Evolutionary conservation across 1,284 basidiomycete genomes (phyloP).

Genomic region (Melampsora abietis-canadensis): DNA sequence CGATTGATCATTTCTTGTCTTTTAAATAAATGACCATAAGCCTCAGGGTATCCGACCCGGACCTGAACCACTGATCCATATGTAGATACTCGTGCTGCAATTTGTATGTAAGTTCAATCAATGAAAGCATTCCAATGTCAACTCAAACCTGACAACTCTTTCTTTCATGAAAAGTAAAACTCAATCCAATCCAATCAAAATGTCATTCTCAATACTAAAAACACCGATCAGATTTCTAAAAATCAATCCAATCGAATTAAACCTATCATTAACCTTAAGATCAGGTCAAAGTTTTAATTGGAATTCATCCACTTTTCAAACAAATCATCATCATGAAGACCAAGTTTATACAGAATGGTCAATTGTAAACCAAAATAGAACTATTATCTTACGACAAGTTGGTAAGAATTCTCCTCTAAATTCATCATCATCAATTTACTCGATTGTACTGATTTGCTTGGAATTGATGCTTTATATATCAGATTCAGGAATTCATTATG

Average conservation of each 20-base stretch:
- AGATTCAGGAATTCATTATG: conserved; percentile 58
- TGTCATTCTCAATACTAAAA: conserved; percentile 35
- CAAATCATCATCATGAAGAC: conserved; percentile 16
- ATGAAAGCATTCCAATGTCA: too few relatives aligned
- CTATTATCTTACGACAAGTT: conserved; percentile 50
- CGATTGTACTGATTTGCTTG: too few relatives aligned
- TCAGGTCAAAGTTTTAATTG: conserved; percentile 50
- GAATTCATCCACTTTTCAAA: conserved; percentile 38
- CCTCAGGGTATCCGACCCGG: too few relatives aligned
- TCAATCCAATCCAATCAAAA: neutral
- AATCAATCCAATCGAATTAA: conserved; percentile 47
- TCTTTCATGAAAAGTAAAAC: too few relatives aligned
- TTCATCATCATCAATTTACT: neutral
- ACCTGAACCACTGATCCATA: too few relatives aligned
- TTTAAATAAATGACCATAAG: too few relatives aligned
- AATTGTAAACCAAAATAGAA: conserved; percentile 47
- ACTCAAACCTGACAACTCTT: too few relatives aligned
- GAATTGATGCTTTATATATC: neutral
- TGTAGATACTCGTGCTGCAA: too few relatives aligned
- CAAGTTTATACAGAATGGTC: conserved; percentile 48
- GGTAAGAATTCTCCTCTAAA: too few relatives aligned
- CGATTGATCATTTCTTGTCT: too few relatives aligned
- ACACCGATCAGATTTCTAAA: conserved; percentile 49
- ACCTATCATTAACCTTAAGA: conserved; percentile 46
- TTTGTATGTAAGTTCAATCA: too few relatives aligned